These are phyloP conservation scores for Helianthus annuus DNA, from an alignment of 129 eudicot species.

Conservation along the genomic window DNA sequence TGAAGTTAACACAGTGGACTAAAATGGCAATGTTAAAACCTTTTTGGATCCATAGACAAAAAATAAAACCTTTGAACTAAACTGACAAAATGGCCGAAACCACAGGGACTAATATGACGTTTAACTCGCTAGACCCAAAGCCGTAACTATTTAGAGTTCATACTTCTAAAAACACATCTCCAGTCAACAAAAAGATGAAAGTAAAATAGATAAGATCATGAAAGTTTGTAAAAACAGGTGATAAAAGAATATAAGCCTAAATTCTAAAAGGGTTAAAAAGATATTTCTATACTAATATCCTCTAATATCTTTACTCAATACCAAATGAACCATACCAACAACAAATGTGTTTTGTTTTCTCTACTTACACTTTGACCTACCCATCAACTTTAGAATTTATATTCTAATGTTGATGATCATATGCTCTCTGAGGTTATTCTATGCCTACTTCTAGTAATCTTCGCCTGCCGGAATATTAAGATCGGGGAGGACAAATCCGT, in stretches of 20 bases:
- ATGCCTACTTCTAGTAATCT: conserved; percentile 32
- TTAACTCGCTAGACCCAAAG: too few species aligned
- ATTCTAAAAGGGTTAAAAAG: conserved; percentile 21
- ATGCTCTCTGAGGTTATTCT: conserved; percentile 33
- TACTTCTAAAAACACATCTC: neutral
- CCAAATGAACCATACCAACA: conserved; percentile 15
- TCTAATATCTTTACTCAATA: conserved; percentile 24
- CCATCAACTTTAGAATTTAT: conserved; percentile 40
- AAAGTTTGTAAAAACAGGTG: neutral
- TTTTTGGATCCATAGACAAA: too few species aligned
- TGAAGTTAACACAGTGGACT: too few species aligned
- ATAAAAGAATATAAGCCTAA: conserved; percentile 30
- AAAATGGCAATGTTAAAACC: too few species aligned
- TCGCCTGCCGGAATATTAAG: conserved; percentile 33
- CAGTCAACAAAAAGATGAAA: neutral
- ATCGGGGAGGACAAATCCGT: conserved; percentile 33
- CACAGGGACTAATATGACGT: too few species aligned
- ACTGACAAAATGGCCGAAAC: too few species aligned
- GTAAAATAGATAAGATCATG: neutral
- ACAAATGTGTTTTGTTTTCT: conserved; percentile 5
- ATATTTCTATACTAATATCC: conserved; percentile 27
- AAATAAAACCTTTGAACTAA: too few species aligned
- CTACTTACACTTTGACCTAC: conserved; percentile 36
- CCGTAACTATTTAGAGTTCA: too few species aligned
- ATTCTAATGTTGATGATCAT: conserved; percentile 27